Conservation (phyloP, 2,329 filamentous ascomycete species). For the Curvularia spicifera region DNA sequence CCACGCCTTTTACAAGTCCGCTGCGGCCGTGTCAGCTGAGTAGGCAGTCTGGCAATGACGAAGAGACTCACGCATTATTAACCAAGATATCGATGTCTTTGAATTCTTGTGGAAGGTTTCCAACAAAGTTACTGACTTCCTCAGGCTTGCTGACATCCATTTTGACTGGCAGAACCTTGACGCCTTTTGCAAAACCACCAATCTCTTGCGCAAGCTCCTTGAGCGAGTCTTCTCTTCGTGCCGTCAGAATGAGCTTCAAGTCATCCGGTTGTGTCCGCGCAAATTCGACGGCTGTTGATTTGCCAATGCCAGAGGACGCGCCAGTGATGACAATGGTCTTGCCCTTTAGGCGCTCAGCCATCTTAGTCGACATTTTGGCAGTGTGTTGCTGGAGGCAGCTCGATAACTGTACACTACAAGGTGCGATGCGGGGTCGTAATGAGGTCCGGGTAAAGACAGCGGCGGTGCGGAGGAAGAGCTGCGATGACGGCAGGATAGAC, state of each 20-base stretch:
- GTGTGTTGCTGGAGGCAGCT: conserved; percentile 22
- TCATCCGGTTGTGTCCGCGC: conserved; percentile 80
- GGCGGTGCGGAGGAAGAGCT: conserved; percentile 26
- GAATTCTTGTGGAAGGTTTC: conserved; percentile 78
- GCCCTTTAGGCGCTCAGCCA: conserved; percentile 83
- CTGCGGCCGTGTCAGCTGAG: conserved; percentile 39
- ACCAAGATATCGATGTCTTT: conserved; percentile 85
- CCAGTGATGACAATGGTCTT: conserved; percentile 94
- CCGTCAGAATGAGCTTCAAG: conserved; percentile 85
- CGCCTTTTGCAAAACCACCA: conserved; percentile 70
- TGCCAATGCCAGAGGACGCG: conserved; percentile 90
- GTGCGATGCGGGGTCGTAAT: conserved; percentile 18
- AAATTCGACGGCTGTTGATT: conserved; percentile 85
- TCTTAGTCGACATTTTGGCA: conserved; percentile 70
- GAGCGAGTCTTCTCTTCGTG: conserved; percentile 80
- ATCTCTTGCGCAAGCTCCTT: conserved; percentile 80
- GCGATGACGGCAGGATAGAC: conserved; percentile 23
- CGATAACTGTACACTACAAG: conserved; percentile 16
- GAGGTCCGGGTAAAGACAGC: conserved; percentile 20
- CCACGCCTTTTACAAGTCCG: conserved; percentile 87
- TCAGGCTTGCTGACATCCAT: conserved; percentile 84
- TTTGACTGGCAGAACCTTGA: conserved; percentile 81
- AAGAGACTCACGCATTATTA: conserved; percentile 58
- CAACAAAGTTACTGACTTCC: conserved; percentile 76
- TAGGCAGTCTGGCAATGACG: too few relatives aligned